A percentile compares a stretch with the other conserved stretches of the same genome.
phyloP scores from a whole-genome alignment of 2,329 filamentous ascomycete genomes.

The Tolypocladium tropicale region DNA sequence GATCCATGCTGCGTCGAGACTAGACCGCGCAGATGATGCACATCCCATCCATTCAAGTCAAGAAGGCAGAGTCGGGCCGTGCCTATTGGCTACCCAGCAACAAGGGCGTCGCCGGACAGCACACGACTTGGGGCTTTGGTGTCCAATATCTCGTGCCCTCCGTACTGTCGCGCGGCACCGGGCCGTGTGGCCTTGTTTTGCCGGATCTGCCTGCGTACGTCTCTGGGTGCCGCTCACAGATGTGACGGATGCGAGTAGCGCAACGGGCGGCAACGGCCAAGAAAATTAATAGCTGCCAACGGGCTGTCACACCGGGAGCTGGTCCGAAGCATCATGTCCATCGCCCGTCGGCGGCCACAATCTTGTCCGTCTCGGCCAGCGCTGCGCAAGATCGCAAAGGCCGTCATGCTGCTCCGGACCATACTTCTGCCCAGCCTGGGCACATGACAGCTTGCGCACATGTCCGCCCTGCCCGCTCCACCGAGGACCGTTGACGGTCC shows the following conservation, averaged over 20 bases:
- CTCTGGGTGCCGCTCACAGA: not conserved
- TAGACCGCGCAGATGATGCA: not conserved
- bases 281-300: not conserved
- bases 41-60: not conserved
- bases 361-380: not conserved
- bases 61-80: not conserved
- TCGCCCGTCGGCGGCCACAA: not conserved
- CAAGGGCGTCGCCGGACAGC: not conserved
- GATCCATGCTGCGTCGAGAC: not conserved
- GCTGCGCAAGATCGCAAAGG: not conserved
- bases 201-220: not conserved
- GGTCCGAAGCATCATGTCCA: not conserved
- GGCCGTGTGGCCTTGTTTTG: not conserved
- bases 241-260: too few species aligned
- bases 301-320: not conserved
- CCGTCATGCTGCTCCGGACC: not conserved
- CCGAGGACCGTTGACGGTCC: not conserved
- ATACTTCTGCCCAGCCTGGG: not conserved
- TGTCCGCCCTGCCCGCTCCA: not conserved
- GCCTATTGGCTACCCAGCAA: not conserved
- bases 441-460: not conserved
- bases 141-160: not conserved
- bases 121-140: not conserved
- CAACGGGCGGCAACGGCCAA: not conserved
- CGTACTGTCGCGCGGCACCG: not conserved